Evolutionary conservation across 345 rosid species (phyloP), one percentile per base, ranked within the genome.

Genomic region (Hibiscus mutabilis): DNA sequence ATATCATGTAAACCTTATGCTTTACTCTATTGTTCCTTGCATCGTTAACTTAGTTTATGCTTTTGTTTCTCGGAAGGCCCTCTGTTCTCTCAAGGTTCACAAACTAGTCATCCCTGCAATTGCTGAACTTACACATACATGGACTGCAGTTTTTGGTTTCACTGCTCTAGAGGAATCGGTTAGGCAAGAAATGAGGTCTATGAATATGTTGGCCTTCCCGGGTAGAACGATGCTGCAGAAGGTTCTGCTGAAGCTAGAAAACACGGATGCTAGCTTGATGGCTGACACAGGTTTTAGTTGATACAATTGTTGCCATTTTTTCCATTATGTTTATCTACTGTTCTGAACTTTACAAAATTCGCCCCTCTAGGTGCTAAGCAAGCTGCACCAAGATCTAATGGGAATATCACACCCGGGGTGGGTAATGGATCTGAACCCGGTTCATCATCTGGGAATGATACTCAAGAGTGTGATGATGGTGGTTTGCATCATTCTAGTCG

Each of bases 111-210:
- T 92, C 70, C 98, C 96, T 73, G 98, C 97, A 53, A 84, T 91
- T 46, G 76, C 89, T 6, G 96, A 90, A 70, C 86, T 89, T 61
- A 82, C 80, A 78, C 85, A 84, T 75, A 87, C 93, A 15, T 90
- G 97, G 98, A 90, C 88, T 22, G 70, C 69, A n/a, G 87, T 83
- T 75, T 93, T 93, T 76, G 91, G 97, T 66, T 93, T 93, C 79
- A 77, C 74, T 63, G 79, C 86, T 25, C 71, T 83, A 15, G 86
- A 85, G 63, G 87, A 80, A 49, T 76, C 81, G 42, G 72, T 80
- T 72, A 87, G 81, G 84, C 82, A 77, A 65, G 77, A 84, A 77
- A 73, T 84, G 73, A 86, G 86, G 69, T 85, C 84, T 66, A 77
- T 84, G 88, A 93, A 93, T 70, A 75, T 93, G 83, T 58, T 93